Percentiles rank a stretch among this genome's conserved stretches.
Evolutionary conservation across 73 alveolate genomes (phyloP).

Genomic region (Tetrahymena malaccensis): DNA sequence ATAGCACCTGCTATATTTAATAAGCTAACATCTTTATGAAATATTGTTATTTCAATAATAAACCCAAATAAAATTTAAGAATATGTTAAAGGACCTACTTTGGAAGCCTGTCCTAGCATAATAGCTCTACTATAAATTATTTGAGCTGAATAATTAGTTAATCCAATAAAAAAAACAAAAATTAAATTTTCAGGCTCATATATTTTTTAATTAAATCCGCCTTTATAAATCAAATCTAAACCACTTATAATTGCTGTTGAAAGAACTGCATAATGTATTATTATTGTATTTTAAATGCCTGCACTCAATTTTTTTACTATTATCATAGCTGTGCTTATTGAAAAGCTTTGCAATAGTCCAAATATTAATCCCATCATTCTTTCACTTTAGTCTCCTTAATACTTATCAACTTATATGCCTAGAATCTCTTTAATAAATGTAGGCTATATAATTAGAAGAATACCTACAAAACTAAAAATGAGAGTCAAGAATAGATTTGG

Average conservation of each 20-base stretch:
- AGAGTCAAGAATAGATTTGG: neutral
- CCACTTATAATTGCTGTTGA: neutral
- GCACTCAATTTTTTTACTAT: neutral
- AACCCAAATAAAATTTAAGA: neutral
- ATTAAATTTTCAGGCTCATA: neutral
- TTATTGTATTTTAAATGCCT: neutral
- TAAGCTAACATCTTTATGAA: neutral
- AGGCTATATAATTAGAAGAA: neutral
- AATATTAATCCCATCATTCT: neutral
- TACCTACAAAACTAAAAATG: neutral
- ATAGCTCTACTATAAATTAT: neutral
- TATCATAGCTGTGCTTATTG: neutral
- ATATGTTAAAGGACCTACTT: neutral
- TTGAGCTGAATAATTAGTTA: neutral
- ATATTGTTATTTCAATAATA: neutral
- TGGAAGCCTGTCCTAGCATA: neutral
- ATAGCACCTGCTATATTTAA: neutral
- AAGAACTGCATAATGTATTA: neutral
- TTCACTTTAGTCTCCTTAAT: neutral
- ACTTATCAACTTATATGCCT: neutral
- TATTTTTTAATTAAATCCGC: neutral
- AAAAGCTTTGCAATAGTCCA: neutral
- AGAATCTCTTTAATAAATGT: neutral
- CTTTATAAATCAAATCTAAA: neutral
- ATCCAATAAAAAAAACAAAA: neutral